These are phyloP conservation scores for Coemansia sp. DNA, from an alignment of 192 early-diverging fungal genomes.

Conservation along the genomic window DNA sequence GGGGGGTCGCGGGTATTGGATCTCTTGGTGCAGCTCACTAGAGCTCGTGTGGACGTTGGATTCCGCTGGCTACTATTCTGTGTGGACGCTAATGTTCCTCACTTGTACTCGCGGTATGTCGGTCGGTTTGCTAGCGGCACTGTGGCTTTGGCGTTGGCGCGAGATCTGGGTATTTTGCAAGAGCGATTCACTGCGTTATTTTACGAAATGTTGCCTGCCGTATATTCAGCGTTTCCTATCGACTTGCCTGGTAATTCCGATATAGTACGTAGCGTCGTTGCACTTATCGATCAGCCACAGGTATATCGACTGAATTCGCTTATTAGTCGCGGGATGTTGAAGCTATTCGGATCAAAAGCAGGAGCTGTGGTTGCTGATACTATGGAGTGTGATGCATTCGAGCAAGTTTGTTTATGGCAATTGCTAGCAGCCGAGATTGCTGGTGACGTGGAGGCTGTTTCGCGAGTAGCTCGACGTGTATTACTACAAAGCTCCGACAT, in stretches of 20 bases:
- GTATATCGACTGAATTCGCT: constrained; percentile 52
- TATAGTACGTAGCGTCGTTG: constrained; percentile 42
- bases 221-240: constrained; percentile 48
- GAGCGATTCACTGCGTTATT: constrained; percentile 53
- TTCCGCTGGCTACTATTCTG: constrained; percentile 41
- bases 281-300: constrained; percentile 59
- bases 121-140: constrained; percentile 23
- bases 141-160: constrained; percentile 41
- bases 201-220: constrained; percentile 39
- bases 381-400: constrained; percentile 59
- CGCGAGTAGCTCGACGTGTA: constrained; percentile 16
- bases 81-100: background rate
- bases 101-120: constrained; percentile 21
- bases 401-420: constrained; percentile 67
- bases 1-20: background rate
- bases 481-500: background rate
- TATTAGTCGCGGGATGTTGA: constrained; percentile 19
- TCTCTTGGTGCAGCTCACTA: constrained; percentile 39
- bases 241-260: constrained; percentile 33
- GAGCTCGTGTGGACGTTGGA: constrained; percentile 33
- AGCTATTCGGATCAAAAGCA: constrained; percentile 29
- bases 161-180: constrained; percentile 54
- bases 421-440: constrained; percentile 51
- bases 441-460: constrained; percentile 24
- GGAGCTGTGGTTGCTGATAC: constrained; percentile 20